These are phyloP conservation scores for Crucibulum laeve DNA, from an alignment of 768 basidiomycete species.

Conservation along the genomic window DNA sequence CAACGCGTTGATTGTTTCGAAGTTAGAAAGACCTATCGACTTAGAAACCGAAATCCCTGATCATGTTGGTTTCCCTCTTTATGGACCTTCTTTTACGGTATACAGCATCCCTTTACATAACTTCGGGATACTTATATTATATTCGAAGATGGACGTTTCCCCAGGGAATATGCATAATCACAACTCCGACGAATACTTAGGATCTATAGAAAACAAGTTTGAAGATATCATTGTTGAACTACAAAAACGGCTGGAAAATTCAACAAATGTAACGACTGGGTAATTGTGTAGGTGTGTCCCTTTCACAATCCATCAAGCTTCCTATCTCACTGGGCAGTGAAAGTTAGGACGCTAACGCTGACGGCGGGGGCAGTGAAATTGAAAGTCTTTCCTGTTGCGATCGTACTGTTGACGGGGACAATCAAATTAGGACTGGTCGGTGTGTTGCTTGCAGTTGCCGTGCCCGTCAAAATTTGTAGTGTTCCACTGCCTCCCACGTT, in stretches of 20 bases:
- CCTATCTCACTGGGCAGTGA: conserved; percentile 14
- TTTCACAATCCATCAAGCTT: conserved; percentile 1
- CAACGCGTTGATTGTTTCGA: not conserved
- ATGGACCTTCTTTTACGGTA: conserved; percentile 73
- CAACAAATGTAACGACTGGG: not conserved
- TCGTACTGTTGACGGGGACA: conserved; percentile 39
- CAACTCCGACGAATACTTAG: conserved; percentile 60
- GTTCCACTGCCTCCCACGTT: conserved; percentile 39
- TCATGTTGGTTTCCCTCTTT: conserved; percentile 66
- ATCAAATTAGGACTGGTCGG: conserved; percentile 43
- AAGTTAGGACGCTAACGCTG: conserved; percentile 34
- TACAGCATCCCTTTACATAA: conserved; percentile 4
- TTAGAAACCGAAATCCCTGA: conserved; percentile 72
- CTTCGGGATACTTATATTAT: not conserved
- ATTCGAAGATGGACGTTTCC: conserved; percentile 59
- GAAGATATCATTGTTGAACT: conserved; percentile 25
- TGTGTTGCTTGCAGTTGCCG: conserved; percentile 49
- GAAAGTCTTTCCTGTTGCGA: conserved; percentile 47
- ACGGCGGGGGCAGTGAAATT: conserved; percentile 49
- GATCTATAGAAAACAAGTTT: conserved; percentile 36
- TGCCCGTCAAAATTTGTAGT: conserved; percentile 46
- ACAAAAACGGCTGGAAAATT: conserved; percentile 14
- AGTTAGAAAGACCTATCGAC: conserved; percentile 54
- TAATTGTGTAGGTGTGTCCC: not conserved
- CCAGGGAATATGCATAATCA: conserved; percentile 70